These are phyloP conservation scores for Phytophthora melonis DNA, from an alignment of 352 stramenopile species.

Conservation along the genomic window DNA sequence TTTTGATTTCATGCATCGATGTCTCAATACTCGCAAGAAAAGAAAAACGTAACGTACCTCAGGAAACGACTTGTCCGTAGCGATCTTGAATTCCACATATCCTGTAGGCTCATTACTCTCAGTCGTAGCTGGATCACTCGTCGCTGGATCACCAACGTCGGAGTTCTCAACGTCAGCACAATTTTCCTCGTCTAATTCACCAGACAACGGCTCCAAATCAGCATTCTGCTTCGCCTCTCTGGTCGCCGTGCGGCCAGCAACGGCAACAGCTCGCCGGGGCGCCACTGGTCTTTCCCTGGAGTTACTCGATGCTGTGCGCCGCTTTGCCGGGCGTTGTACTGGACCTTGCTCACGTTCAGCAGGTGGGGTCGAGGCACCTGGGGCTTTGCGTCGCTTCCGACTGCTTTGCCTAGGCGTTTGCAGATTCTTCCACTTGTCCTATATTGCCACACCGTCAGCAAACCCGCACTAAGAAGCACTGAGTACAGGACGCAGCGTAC, in stretches of 20 bases:
- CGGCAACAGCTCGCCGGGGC: neutral
- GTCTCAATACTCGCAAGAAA: too few relatives aligned
- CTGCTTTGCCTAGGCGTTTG: neutral
- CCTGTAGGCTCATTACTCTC: neutral
- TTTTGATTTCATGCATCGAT: neutral
- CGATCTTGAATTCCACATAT: constrained; percentile 36
- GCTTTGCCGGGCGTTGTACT: neutral
- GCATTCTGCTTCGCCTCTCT: neutral
- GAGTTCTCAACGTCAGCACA: neutral
- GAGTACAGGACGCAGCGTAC: constrained; percentile 21
- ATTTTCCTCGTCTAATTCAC: neutral
- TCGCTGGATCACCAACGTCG: neutral
- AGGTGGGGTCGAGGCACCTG: neutral
- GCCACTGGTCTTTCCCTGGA: neutral
- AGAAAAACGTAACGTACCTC: constrained; percentile 23
- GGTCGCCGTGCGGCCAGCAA: neutral
- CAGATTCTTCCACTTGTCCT: constrained; percentile 66
- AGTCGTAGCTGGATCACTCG: neutral
- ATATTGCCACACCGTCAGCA: neutral
- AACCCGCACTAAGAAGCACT: neutral
- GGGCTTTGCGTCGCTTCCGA: constrained; percentile 15
- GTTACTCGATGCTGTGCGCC: neutral
- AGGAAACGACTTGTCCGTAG: constrained; percentile 41
- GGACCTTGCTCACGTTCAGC: neutral
- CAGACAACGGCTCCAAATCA: neutral